Evolutionary conservation across 805 yeast genomes (phyloP).

Genomic region (Candida oleophila): DNA sequence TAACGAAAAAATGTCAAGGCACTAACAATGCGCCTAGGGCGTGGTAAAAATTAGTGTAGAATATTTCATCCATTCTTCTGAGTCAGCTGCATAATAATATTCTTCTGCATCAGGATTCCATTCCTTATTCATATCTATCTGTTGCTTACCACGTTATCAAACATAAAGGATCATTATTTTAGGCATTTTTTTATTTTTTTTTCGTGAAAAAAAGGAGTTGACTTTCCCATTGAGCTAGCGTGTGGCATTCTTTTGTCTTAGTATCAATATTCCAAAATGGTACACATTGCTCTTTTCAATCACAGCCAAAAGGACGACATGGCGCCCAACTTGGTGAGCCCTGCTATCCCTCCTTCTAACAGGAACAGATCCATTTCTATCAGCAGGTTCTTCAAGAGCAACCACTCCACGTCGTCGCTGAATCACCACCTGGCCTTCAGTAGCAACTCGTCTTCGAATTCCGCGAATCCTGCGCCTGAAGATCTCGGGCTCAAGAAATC

Average conservation of each 20-base stretch:
- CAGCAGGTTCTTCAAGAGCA: slow-evolving; percentile 3
- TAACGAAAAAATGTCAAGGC: neutral
- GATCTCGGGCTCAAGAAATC: neutral
- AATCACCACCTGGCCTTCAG: slow-evolving; percentile 6
- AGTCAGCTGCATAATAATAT: neutral
- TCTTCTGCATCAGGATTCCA: neutral
- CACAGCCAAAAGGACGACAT: slow-evolving; percentile 6
- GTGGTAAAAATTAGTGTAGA: neutral
- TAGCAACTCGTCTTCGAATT: neutral
- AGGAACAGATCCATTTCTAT: slow-evolving; percentile 9
- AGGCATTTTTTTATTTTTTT: no score
- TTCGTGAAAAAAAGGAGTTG: no score
- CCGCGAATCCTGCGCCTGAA: neutral
- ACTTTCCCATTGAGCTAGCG: neutral
- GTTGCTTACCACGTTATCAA: no score
- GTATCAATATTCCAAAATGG: neutral
- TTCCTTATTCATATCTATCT: neutral
- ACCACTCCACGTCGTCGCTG: slow-evolving; percentile 5
- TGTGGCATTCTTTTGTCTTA: neutral
- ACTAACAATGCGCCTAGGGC: neutral
- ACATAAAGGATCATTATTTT: no score
- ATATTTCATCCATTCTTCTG: neutral
- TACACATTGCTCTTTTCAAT: slow-evolving; percentile 4
- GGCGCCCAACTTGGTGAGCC: neutral
- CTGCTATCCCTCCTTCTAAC: neutral